These are phyloP conservation scores for Ceratocystis variospora DNA, from an alignment of 2,329 filamentous ascomycete species.

Conservation along the genomic window DNA sequence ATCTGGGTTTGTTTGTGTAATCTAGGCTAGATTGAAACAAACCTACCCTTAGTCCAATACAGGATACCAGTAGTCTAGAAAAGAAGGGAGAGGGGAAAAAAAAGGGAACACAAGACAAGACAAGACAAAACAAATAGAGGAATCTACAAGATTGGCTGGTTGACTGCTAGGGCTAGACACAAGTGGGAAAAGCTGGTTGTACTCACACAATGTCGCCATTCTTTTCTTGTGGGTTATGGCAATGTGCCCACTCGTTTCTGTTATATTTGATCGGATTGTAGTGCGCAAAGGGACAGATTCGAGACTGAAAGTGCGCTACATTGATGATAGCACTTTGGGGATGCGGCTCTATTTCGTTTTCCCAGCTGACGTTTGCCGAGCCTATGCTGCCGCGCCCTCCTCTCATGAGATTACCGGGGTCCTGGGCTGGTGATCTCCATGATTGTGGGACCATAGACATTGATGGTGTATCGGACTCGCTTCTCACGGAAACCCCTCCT, in stretches of 20 bases:
- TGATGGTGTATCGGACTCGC: not conserved
- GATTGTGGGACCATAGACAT: not conserved
- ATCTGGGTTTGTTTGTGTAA: no score
- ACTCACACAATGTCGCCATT: conserved; percentile 19
- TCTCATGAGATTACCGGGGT: not conserved
- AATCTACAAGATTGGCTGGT: not conserved
- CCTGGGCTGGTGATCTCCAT: conserved; percentile 6
- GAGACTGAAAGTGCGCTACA: conserved; percentile 1
- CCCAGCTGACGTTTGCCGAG: conserved; percentile 10
- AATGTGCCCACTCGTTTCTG: conserved; percentile 15
- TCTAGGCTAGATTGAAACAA: no score
- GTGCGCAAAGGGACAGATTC: conserved; percentile 18
- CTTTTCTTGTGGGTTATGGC: conserved; percentile 17
- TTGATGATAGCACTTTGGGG: not conserved
- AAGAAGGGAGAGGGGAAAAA: not conserved
- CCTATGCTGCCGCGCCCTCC: conserved; percentile 8
- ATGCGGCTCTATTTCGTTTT: conserved; percentile 7
- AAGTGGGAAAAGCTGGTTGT: not conserved
- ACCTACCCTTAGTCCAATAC: not conserved
- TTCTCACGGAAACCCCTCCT: not conserved
- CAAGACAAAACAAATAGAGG: not conserved
- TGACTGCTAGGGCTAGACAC: not conserved
- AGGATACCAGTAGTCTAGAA: not conserved
- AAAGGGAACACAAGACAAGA: not conserved
- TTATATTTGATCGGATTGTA: conserved; percentile 17